Percentiles rank a stretch among this genome's conserved stretches.
Conservation (phyloP, 345 rosid genomes). For the Ricinus communis region DNA sequence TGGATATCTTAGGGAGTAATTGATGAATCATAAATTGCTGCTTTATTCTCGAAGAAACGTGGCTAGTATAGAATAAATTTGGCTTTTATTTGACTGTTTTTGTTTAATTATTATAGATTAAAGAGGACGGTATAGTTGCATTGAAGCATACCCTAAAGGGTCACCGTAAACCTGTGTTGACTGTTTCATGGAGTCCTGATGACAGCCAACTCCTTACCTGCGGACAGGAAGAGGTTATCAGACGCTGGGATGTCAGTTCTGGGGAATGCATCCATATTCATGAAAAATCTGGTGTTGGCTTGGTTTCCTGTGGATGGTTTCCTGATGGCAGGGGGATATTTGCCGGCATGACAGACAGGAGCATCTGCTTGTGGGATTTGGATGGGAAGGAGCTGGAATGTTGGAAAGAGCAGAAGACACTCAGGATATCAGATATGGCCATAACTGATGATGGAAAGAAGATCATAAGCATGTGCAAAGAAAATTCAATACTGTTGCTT, state of each 20-base stretch:
- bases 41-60: not conserved
- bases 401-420: constrained; percentile 54
- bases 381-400: constrained; percentile 54
- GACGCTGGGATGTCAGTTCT: constrained; percentile 61
- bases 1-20: not conserved
- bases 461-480: constrained; percentile 52
- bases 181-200: constrained; percentile 67
- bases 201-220: constrained; percentile 60
- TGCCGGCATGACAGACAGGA: constrained; percentile 51
- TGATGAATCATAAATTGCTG: not conserved
- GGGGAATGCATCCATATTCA: constrained; percentile 61
- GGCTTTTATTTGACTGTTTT: not conserved
- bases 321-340: constrained; percentile 51
- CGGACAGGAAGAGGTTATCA: constrained; percentile 52
- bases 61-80: not conserved
- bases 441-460: constrained; percentile 51
- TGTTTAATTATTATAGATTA: constrained; percentile 36
- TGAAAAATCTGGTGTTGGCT: constrained; percentile 50
- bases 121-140: constrained; percentile 35
- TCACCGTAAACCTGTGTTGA: constrained; percentile 52
- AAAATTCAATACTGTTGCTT: constrained; percentile 45
- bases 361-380: constrained; percentile 56
- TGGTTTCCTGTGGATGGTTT: constrained; percentile 67
- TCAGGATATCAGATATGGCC: constrained; percentile 57
- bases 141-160: constrained; percentile 52